Conservation (phyloP, 495 filamentous ascomycete genomes). For the Penicillium silybi region DNA sequence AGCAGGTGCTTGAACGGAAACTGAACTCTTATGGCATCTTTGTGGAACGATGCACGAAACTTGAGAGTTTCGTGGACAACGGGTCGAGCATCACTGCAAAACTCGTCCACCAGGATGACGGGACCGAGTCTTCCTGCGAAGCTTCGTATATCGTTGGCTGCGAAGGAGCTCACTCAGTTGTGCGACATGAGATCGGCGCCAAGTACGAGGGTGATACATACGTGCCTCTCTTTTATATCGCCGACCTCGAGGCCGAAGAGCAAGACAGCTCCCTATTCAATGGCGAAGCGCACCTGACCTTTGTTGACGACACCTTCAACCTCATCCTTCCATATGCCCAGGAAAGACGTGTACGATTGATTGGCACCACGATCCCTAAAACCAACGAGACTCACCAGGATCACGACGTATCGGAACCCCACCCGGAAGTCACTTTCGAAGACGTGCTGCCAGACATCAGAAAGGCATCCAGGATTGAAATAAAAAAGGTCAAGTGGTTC, state of each 20-base stretch:
- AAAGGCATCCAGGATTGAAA: constrained; percentile 14
- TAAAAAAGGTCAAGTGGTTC: constrained; percentile 36
- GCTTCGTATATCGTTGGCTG: constrained; percentile 35
- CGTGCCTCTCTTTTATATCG: constrained; percentile 32
- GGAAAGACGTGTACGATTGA: constrained; percentile 19
- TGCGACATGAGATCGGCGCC: constrained; percentile 24
- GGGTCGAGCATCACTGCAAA: constrained; percentile 25
- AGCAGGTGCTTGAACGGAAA: constrained; percentile 30
- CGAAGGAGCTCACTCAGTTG: constrained; percentile 33
- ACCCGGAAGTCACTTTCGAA: constrained; percentile 25
- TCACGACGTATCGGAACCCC: neutral
- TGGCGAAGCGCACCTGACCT: constrained; percentile 30
- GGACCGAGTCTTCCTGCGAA: constrained; percentile 18
- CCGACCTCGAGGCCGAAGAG: constrained; percentile 27
- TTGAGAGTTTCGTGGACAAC: constrained; percentile 25
- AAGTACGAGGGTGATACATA: constrained; percentile 32
- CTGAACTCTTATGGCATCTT: constrained; percentile 27
- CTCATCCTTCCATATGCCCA: constrained; percentile 26
- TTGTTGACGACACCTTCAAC: constrained; percentile 26
- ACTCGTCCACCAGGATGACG: constrained; percentile 9
- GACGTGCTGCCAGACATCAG: constrained; percentile 23
- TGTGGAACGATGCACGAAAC: constrained; percentile 28
- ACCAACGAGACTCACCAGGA: neutral
- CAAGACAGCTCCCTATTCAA: constrained; percentile 25
- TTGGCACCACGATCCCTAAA: constrained; percentile 15